Percentiles rank a stretch among this genome's conserved stretches.
Evolutionary conservation across 2,329 filamentous ascomycete species (phyloP).

Genomic region (Cordyceps cicadae): DNA sequence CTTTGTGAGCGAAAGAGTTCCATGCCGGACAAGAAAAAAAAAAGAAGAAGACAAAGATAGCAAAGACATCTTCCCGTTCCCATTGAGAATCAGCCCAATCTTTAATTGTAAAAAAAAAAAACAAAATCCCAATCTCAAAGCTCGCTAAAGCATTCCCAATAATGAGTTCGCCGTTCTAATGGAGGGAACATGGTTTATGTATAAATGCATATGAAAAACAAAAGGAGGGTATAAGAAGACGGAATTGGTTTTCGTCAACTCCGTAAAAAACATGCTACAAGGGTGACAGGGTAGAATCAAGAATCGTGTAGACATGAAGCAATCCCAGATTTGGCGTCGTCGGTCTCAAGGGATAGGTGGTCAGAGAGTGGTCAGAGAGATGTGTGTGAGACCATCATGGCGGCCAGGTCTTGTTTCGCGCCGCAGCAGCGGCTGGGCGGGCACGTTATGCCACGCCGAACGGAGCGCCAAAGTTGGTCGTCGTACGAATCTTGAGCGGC

Average conservation of each 20-base stretch:
- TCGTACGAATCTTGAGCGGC: constrained; percentile 37
- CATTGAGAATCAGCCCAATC: not conserved
- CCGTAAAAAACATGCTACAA: not conserved
- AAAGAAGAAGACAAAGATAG: not conserved
- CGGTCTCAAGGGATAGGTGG: not conserved
- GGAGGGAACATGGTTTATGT: not conserved
- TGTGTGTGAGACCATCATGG: not conserved
- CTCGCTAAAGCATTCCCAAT: not conserved
- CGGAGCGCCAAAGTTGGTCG: constrained; percentile 40
- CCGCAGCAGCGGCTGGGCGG: not conserved
- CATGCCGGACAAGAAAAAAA: not conserved
- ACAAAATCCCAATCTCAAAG: not conserved
- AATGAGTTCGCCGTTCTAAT: not conserved
- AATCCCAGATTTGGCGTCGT: not conserved
- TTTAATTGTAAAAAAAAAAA: not conserved
- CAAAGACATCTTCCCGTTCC: not conserved
- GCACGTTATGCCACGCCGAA: constrained; percentile 28
- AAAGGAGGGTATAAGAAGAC: constrained; percentile 1
- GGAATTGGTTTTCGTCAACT: not conserved
- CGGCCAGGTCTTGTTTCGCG: not conserved
- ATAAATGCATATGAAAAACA: not conserved
- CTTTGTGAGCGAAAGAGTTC: not conserved
- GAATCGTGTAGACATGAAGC: not conserved
- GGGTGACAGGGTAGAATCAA: not conserved
- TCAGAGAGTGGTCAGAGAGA: not conserved